These are phyloP conservation scores for Sugiyamaella japonica DNA, from an alignment of 1,139 yeast species.

Conservation along the genomic window DNA sequence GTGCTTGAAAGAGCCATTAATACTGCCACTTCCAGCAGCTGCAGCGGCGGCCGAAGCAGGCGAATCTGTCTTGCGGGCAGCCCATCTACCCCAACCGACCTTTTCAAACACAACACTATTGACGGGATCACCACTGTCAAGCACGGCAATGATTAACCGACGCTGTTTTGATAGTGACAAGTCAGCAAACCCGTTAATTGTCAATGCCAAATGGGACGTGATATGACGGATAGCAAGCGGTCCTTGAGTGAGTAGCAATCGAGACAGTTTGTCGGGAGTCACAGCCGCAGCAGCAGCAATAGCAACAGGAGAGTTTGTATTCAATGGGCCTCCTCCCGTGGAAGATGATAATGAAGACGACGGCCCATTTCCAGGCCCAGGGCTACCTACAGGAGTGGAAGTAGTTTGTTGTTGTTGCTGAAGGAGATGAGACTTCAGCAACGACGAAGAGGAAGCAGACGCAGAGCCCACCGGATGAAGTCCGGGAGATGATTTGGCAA, in stretches of 20 bases:
- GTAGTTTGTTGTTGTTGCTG: constrained; percentile 10
- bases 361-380: neutral
- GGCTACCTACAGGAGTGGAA: constrained; percentile 14
- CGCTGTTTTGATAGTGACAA: constrained; percentile 86
- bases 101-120: constrained; percentile 79
- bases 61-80: constrained; percentile 58
- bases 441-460: constrained; percentile 14
- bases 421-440: constrained; percentile 10
- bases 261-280: constrained; percentile 76
- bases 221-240: constrained; percentile 90
- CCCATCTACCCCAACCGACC: constrained; percentile 99
- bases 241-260: constrained; percentile 67
- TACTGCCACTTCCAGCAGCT: constrained; percentile 5
- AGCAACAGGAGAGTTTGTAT: constrained; percentile 86
- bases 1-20: constrained; percentile 22
- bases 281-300: constrained; percentile 85
- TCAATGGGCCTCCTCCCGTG: constrained; percentile 43
- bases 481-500: constrained; percentile 18
- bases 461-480: constrained; percentile 11
- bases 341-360: neutral
- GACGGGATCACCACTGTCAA: constrained; percentile 67
- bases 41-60: constrained; percentile 20
- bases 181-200: constrained; percentile 77
- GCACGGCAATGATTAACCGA: constrained; percentile 82
- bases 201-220: constrained; percentile 71